These are phyloP conservation scores for Trametes pubescens DNA, from an alignment of 1,284 basidiomycete genomes.

Conservation along the genomic window DNA sequence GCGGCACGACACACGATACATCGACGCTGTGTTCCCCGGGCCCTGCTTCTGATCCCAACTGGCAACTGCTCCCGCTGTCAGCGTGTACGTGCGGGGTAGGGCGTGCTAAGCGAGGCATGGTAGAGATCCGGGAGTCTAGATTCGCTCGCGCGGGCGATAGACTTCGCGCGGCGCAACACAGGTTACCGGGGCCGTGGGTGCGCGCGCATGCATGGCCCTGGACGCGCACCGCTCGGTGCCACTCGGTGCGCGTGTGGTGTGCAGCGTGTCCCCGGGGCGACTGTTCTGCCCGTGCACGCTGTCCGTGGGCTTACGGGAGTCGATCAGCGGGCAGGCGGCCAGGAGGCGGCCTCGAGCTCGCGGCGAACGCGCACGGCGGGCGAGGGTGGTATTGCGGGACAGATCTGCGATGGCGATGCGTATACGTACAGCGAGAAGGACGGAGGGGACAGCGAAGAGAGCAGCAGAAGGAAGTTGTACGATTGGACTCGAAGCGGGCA, in stretches of 20 bases:
- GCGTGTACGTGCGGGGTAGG: constrained; percentile 19
- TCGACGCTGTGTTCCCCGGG: constrained; percentile 1
- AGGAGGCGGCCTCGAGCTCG: not conserved
- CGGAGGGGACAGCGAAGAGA: constrained; percentile 4
- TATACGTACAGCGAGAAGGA: not conserved
- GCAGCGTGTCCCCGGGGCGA: not conserved
- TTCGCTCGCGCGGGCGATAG: constrained; percentile 10
- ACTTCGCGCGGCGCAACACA: constrained; percentile 11
- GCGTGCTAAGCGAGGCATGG: constrained; percentile 7
- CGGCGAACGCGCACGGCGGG: not conserved
- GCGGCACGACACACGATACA: not conserved
- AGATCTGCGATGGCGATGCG: constrained; percentile 1
- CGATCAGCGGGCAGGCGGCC: constrained; percentile 1
- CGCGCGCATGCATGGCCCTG: not conserved
- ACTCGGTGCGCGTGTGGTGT: not conserved
- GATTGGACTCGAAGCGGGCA: constrained; percentile 4
- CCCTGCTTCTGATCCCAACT: constrained; percentile 5
- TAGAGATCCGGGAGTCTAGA: constrained; percentile 20
- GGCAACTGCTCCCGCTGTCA: constrained; percentile 11
- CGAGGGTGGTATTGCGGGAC: not conserved
- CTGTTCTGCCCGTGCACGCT: constrained; percentile 3
- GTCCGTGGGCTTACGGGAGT: constrained; percentile 1
- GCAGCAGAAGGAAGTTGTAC: constrained; percentile 1
- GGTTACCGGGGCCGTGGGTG: constrained; percentile 9
- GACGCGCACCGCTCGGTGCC: not conserved